Conservation (phyloP, 345 rosid genomes). For the Pistacia vera region DNA sequence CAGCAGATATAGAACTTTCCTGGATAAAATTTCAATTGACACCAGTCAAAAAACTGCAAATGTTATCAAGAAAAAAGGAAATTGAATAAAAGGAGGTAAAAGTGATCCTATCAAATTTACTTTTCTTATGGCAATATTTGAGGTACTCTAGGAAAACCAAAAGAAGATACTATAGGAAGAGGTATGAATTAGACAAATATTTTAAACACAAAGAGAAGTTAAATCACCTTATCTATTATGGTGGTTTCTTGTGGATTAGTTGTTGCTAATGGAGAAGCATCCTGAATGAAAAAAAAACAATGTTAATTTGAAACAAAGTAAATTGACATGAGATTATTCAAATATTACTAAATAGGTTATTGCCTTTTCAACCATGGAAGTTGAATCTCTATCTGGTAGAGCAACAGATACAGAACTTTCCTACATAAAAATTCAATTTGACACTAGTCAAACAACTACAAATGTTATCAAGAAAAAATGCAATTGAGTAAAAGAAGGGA, state of each 20-base stretch:
- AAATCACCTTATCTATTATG: constrained; percentile 20
- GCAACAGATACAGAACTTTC: not conserved
- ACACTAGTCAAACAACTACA: not conserved
- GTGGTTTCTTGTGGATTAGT: constrained; percentile 10
- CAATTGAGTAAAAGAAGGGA: no score
- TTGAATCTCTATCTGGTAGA: not conserved
- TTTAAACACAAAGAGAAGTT: constrained; percentile 1
- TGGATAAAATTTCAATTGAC: constrained; percentile 8
- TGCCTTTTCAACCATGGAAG: not conserved
- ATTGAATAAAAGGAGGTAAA: no score
- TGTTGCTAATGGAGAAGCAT: constrained; percentile 5
- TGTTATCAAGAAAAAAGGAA: not conserved
- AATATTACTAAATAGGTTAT: not conserved
- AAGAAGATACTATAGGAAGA: not conserved
- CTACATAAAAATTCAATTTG: constrained; percentile 5
- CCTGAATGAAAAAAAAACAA: constrained; percentile 16
- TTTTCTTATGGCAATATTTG: no score
- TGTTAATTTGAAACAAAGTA: not conserved
- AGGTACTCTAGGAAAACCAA: constrained; percentile 18
- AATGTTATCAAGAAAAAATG: not conserved
- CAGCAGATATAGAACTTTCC: not conserved
- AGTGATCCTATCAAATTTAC: no score
- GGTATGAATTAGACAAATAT: not conserved
- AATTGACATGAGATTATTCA: not conserved
- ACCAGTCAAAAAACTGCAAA: not conserved